Percentiles rank a stretch among this genome's conserved stretches.
These are phyloP conservation scores for Apiotrichum domesticum DNA, from an alignment of 1,284 basidiomycete genomes.

Conservation along the genomic window DNA sequence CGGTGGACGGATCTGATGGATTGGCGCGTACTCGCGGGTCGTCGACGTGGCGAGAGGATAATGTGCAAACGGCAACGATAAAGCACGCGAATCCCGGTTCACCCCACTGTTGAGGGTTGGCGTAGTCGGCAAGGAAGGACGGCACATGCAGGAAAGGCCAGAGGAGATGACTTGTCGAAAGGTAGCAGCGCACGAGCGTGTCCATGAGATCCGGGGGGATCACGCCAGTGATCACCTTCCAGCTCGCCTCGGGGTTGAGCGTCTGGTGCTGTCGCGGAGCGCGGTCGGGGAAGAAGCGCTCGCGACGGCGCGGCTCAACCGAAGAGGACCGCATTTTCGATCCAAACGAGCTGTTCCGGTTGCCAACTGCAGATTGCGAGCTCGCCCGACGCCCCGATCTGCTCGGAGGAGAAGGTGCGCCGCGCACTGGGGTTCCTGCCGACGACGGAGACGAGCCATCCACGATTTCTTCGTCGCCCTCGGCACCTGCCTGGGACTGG, in stretches of 20 bases:
- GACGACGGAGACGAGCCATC: constrained; percentile 20
- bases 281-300: constrained; percentile 56
- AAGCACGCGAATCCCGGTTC: constrained; percentile 86
- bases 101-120: constrained; percentile 83
- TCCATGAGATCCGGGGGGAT: constrained; percentile 86
- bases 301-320: constrained; percentile 21
- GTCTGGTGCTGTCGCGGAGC: constrained; percentile 61
- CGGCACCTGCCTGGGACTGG: constrained; percentile 51
- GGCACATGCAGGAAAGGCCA: constrained; percentile 86
- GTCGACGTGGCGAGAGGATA: constrained; percentile 82
- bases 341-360: constrained; percentile 6
- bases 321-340: constrained; percentile 18
- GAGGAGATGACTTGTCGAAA: constrained; percentile 84
- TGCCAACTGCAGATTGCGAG: constrained; percentile 10
- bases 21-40: constrained; percentile 77
- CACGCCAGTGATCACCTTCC: constrained; percentile 67
- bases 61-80: constrained; percentile 79
- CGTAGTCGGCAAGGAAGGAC: constrained; percentile 79
- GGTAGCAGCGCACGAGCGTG: constrained; percentile 52
- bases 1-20: constrained; percentile 68
- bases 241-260: constrained; percentile 65
- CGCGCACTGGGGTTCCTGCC: constrained; percentile 2
- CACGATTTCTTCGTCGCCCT: constrained; percentile 6
- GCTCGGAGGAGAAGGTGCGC: constrained; percentile 7
- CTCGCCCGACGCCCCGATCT: constrained; percentile 14